These are phyloP conservation scores for Rhizopogon rudus DNA, from an alignment of 768 basidiomycete species.

Conservation along the genomic window DNA sequence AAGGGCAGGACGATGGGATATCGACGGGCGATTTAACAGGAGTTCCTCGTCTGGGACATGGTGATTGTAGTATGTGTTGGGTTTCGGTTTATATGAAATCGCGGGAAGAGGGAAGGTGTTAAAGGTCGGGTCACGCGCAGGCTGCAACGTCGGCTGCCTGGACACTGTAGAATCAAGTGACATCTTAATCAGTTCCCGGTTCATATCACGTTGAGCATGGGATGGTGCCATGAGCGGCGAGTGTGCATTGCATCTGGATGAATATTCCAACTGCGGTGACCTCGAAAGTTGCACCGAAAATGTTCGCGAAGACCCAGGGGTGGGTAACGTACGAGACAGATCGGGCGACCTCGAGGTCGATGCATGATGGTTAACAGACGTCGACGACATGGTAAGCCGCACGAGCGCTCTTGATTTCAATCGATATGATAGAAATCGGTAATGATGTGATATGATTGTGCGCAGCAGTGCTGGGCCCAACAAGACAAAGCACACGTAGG, in stretches of 20 bases:
- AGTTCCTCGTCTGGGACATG: slow-evolving; percentile 37
- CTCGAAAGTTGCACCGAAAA: slow-evolving; percentile 20
- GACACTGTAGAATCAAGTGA: slow-evolving; percentile 46
- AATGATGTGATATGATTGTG: slow-evolving; percentile 9
- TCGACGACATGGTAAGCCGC: slow-evolving; percentile 9
- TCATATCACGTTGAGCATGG: slow-evolving; percentile 25
- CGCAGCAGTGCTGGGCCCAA: slow-evolving; percentile 13
- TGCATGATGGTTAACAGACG: slow-evolving; percentile 5
- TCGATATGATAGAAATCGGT: slow-evolving; percentile 25
- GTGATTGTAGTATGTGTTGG: slow-evolving; percentile 31
- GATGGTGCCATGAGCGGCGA: slow-evolving; percentile 17
- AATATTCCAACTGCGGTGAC: slow-evolving; percentile 16
- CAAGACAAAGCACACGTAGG: slow-evolving; percentile 22
- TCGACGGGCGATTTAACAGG: slow-evolving; percentile 44
- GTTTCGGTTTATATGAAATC: slow-evolving; percentile 44
- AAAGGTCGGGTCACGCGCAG: slow-evolving; percentile 24
- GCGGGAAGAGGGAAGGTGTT: slow-evolving; percentile 29
- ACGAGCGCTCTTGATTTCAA: slow-evolving; percentile 19
- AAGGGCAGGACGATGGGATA: slow-evolving; percentile 32
- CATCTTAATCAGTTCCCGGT: slow-evolving; percentile 40
- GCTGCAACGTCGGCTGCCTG: slow-evolving; percentile 51
- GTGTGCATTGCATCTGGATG: slow-evolving; percentile 17
- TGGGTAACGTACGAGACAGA: slow-evolving; percentile 26
- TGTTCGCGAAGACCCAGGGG: slow-evolving; percentile 24
- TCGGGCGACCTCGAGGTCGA: slow-evolving; percentile 25